Evolutionary conservation across 169 alveolate species (phyloP).

Genomic region (Babesia ovata): DNA sequence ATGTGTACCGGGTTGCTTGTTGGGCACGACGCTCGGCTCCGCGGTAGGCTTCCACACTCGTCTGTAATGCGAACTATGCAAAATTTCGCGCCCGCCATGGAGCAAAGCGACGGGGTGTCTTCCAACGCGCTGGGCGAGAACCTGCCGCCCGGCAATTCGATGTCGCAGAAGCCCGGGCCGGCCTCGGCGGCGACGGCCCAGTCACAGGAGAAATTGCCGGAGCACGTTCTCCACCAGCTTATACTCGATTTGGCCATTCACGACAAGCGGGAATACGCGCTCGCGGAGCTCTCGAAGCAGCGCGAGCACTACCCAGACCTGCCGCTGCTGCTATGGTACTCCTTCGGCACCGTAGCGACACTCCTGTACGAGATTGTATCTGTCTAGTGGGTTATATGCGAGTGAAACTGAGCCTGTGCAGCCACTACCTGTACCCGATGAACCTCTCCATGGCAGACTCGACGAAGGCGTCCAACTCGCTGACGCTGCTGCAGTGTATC

Average conservation of each 20-base stretch:
- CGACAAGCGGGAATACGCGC: slow-evolving; percentile 95
- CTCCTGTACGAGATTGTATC: slow-evolving; percentile 92
- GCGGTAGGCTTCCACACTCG: background rate
- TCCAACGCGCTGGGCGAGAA: slow-evolving; percentile 13
- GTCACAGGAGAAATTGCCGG: slow-evolving; percentile 65
- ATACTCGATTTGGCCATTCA: slow-evolving; percentile 89
- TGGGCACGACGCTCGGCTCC: background rate
- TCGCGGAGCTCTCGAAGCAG: slow-evolving; percentile 90
- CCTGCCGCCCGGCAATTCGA: slow-evolving; percentile 1
- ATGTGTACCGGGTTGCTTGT: slow-evolving; percentile 10
- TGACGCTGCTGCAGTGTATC: slow-evolving; percentile 97
- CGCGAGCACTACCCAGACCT: slow-evolving; percentile 90
- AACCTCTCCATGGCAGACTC: slow-evolving; percentile 90
- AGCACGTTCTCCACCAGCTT: slow-evolving; percentile 82
- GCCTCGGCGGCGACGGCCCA: background rate
- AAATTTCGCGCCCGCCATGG: slow-evolving; percentile 1
- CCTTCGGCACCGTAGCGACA: slow-evolving; percentile 97
- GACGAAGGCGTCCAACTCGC: slow-evolving; percentile 95
- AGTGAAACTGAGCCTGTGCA: background rate
- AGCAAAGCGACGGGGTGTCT: slow-evolving; percentile 6
- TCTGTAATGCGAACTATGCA: background rate
- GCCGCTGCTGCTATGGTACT: slow-evolving; percentile 97
- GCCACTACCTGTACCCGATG: slow-evolving; percentile 90
- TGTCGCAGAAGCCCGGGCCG: slow-evolving; percentile 19
- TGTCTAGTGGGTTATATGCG: slow-evolving; percentile 56